Evolutionary conservation across 768 basidiomycete genomes (phyloP).

Genomic region (Lactarius sp.): DNA sequence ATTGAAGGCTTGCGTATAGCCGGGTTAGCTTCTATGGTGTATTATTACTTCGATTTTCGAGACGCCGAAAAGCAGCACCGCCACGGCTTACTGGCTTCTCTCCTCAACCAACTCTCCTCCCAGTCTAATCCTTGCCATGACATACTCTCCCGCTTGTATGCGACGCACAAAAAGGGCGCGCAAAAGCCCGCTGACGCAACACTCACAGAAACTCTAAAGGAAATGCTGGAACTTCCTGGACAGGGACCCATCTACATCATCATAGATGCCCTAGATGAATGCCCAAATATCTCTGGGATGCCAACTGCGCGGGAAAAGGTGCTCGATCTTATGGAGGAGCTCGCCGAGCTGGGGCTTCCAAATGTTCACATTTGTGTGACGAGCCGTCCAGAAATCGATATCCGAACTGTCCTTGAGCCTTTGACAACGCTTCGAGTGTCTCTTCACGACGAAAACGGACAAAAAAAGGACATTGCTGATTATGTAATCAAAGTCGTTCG

Average conservation of each 20-base stretch:
- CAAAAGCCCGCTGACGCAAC: background rate
- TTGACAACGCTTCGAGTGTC: background rate
- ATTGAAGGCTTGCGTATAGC: background rate
- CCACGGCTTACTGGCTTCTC: constrained; percentile 4
- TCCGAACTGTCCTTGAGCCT: background rate
- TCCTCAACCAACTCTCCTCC: constrained; percentile 1
- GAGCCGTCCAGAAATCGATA: constrained; percentile 14
- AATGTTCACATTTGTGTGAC: constrained; percentile 5
- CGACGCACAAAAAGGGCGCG: background rate
- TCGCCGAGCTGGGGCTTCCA: background rate
- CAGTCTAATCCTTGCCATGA: background rate
- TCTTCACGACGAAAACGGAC: constrained; percentile 6
- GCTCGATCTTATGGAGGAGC: background rate
- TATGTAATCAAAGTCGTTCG: background rate
- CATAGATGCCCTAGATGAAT: constrained; percentile 16
- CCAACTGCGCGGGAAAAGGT: constrained; percentile 7
- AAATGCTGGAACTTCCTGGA: constrained; percentile 2
- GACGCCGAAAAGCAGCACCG: background rate
- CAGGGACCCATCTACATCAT: constrained; percentile 2
- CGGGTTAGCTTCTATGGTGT: constrained; percentile 6
- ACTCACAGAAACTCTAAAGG: background rate
- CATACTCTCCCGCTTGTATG: background rate
- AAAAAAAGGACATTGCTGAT: background rate
- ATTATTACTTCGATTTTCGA: constrained; percentile 11
- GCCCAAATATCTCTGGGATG: constrained; percentile 5